Conservation (phyloP, 495 filamentous ascomycete genomes). For the Annulohypoxylon stygium region DNA sequence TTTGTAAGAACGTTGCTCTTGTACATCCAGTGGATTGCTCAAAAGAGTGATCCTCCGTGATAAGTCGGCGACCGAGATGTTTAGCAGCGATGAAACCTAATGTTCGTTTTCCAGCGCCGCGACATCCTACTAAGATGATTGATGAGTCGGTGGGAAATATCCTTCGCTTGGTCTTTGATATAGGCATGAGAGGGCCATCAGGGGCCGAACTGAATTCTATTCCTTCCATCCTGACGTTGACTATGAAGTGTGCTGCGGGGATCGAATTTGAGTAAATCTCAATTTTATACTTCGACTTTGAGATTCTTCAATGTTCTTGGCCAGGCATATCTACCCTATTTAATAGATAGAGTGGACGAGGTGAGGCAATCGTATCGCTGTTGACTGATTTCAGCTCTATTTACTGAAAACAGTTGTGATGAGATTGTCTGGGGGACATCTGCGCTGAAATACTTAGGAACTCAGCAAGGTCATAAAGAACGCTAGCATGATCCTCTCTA, state of each 20-base stretch:
- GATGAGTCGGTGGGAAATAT: slow-evolving; percentile 73
- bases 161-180: slow-evolving; percentile 54
- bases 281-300: too few species aligned
- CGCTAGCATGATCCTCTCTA: not conserved
- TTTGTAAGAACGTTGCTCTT: slow-evolving; percentile 69
- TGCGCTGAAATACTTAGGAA: slow-evolving; percentile 27
- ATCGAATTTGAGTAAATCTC: not conserved
- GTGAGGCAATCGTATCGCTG: not conserved
- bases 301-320: not conserved
- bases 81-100: slow-evolving; percentile 83
- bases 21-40: slow-evolving; percentile 74
- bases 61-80: slow-evolving; percentile 74
- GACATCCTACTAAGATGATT: slow-evolving; percentile 79
- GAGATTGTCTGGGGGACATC: slow-evolving; percentile 2
- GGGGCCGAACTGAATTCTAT: slow-evolving; percentile 28
- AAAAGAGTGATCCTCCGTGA: slow-evolving; percentile 80
- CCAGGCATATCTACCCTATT: not conserved
- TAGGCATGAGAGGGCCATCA: slow-evolving; percentile 45
- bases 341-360: not conserved
- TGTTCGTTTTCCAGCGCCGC: slow-evolving; percentile 81
- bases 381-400: slow-evolving; percentile 2
- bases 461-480: not conserved
- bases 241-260: not conserved
- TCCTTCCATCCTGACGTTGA: slow-evolving; percentile 26
- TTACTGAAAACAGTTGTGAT: slow-evolving; percentile 19